Evolutionary conservation across 768 basidiomycete genomes (phyloP), one percentile per base, ranked within the genome.

Genomic region (Amanita rubescens): DNA sequence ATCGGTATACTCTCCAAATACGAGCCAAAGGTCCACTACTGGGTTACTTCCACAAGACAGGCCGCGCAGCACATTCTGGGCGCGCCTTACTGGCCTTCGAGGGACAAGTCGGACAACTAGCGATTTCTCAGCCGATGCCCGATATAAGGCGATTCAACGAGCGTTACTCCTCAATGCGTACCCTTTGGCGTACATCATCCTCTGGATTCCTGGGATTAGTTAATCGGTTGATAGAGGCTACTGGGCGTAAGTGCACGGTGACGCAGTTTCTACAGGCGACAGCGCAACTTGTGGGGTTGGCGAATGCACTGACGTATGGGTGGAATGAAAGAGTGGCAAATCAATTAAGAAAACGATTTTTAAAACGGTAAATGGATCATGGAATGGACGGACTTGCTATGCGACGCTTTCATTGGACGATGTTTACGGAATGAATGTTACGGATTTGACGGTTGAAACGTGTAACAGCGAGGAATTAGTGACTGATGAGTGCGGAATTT

Each of bases 151-250:
- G 1, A 50, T 50, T 10, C 47, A 50, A 42, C 33, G 49, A 15
- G 44, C 54, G 15, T 43, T 57, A 33, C 53, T 57, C 14, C 53
- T 59, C 11, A 59, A 55, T 27, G 58, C 58, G n/a, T 59, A 59
- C 37, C 58, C 56, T 11, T 35, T 59, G 35, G 51, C 51, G 20
- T 59, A 59, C 39, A 59, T 59, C 27, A 25, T 59, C 4, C 25
- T 59, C 6, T 59, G 58, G 58, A 48, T 59, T 37, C 58, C 58
- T 5, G 58, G 58, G 35, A 41, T 59, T 9, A n/a, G 52, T 25
- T n/a, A 59, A 59, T 51, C 55, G 58, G 14, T 32, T 57, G 30
- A 53, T 59, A 17, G 58, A 58, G 41, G 55, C 55, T 22, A 48
- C 58, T 2, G 56, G 58, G 5, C 41, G 44, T 38, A 25, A 33